Evolutionary conservation across 805 yeast species (phyloP).

Genomic region (Zygosaccharomyces rouxii): DNA sequence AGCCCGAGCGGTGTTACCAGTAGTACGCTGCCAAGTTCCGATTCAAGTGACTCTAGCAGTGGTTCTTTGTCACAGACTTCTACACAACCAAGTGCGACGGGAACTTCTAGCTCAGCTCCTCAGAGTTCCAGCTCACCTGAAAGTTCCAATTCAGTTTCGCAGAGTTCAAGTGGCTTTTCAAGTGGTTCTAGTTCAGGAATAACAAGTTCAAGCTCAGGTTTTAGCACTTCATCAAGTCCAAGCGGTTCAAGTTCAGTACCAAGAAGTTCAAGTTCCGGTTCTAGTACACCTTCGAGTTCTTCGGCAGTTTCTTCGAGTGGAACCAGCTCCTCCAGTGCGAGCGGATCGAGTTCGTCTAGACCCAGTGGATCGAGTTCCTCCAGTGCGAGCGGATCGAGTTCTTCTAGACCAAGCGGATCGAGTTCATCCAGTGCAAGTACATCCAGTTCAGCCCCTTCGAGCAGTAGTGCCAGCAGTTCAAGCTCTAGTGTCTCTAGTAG

Average conservation of each 20-base stretch:
- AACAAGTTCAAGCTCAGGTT: not conserved
- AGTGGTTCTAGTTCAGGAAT: not conserved
- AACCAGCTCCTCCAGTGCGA: not conserved
- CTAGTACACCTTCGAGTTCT: not conserved
- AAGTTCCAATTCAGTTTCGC: not conserved
- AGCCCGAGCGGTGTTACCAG: not conserved
- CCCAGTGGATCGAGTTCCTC: not conserved
- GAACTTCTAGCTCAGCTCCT: not conserved
- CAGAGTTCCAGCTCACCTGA: conserved; percentile 1
- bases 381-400: not conserved
- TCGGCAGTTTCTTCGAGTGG: not conserved
- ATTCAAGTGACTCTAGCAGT: not conserved
- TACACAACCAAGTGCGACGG: not conserved
- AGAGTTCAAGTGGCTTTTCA: not conserved
- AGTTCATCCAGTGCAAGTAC: not conserved
- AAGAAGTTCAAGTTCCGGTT: not conserved
- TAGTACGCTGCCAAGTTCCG: not conserved
- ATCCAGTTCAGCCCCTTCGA: not conserved
- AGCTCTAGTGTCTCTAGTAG: not conserved
- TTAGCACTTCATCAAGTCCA: not conserved
- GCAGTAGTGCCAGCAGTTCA: not conserved
- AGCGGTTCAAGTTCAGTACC: not conserved
- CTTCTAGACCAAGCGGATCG: not conserved
- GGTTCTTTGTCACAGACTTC: too few relatives aligned
- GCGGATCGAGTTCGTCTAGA: not conserved